Base-by-base conservation (phyloP, 805 yeast species). In the Cyberlindnera euphorbiiphila region DNA sequence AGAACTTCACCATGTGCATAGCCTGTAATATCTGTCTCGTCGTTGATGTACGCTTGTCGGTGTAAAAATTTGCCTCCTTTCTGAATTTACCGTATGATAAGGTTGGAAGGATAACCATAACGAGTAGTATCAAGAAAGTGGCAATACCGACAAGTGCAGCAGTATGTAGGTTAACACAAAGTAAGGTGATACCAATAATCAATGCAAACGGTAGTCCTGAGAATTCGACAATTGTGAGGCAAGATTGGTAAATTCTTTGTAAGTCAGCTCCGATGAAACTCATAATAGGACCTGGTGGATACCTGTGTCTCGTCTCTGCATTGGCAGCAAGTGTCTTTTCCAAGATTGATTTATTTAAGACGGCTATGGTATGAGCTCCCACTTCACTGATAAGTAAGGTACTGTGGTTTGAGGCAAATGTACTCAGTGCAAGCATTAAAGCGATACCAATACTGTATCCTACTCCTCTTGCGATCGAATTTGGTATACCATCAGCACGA, bases 191-290 rank as follows among this genome's bases (percentile, higher is more conserved):
- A 22, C 78, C 66, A 39, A 79, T 71, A 9, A 66, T 69, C 34
- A 80, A 54, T 6, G 82, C 71, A 17, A 13, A 17, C n/a, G 35
- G 35, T 7, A 32, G 9, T 9, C 35, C 30, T 5, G 12, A 13
- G 11, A 25, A n/a, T 5, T 12, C 15, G 8, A 26, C n/a, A 15
- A n/a, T 5, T 6, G 16, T 9, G 22, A 22, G 7, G 12, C 18
- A 28, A 4, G 22, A 11, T 15, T 27, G 26, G 12, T 16, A 10
- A 25, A 86, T 68, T 49, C 93, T 74, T 9, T 86, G 70, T 28
- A 85, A 65, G 55, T 86, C 95, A 3, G 89, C 78, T 25, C 89
- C 81, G 61, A 85, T 69, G 57, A 85, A 62, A 4, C 86, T 76
- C 12, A 93, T 81, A 35, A 86, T 70, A 41, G 70, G 74, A 26